A percentile compares a stretch with the other conserved stretches of the same genome.
Evolutionary conservation across 495 filamentous ascomycete genomes (phyloP).

Genomic region (Chlorociboria aeruginascens): DNA sequence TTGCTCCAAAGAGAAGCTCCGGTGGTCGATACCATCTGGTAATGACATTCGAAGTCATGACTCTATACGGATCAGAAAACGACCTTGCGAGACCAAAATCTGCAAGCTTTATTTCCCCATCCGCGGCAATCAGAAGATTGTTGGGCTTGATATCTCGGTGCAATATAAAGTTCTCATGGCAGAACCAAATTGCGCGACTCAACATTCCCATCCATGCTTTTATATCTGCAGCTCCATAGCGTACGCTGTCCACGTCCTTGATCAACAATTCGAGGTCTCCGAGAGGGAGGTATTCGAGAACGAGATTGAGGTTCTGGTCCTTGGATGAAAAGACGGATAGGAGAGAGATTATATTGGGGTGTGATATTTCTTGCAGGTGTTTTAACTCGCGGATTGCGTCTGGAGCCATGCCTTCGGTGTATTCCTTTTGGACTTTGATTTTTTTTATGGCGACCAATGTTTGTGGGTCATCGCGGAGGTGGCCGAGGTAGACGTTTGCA

Average conservation of each 20-base stretch:
- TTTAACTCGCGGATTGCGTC: conserved; percentile 95
- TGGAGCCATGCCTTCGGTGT: conserved; percentile 72
- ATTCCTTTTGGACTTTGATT: conserved; percentile 85
- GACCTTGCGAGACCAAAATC: conserved; percentile 92
- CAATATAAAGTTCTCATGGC: conserved; percentile 86
- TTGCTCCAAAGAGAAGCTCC: conserved; percentile 81
- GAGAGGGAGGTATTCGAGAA: conserved; percentile 81
- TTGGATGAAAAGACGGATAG: conserved; percentile 88
- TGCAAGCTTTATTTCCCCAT: conserved; percentile 88
- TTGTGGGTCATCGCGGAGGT: conserved; percentile 53
- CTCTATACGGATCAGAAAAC: conserved; percentile 76
- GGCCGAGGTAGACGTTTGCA: conserved; percentile 85
- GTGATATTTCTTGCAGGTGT: conserved; percentile 85
- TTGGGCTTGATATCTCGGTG: conserved; percentile 99
- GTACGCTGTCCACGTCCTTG: conserved; percentile 60
- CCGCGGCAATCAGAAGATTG: conserved; percentile 86
- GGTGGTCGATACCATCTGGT: conserved; percentile 95
- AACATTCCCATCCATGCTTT: conserved; percentile 99
- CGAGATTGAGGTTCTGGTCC: conserved; percentile 85
- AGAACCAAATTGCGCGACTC: conserved; percentile 85
- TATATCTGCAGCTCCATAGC: conserved; percentile 71
- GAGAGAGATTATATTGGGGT: conserved; percentile 89
- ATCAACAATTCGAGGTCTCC: conserved; percentile 93
- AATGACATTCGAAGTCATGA: conserved; percentile 91
- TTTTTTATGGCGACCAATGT: conserved; percentile 89